A percentile compares a stretch with the other conserved stretches of the same genome.
Conservation (phyloP, 177 flowering plant genomes). For the Vitis hybrid region DNA sequence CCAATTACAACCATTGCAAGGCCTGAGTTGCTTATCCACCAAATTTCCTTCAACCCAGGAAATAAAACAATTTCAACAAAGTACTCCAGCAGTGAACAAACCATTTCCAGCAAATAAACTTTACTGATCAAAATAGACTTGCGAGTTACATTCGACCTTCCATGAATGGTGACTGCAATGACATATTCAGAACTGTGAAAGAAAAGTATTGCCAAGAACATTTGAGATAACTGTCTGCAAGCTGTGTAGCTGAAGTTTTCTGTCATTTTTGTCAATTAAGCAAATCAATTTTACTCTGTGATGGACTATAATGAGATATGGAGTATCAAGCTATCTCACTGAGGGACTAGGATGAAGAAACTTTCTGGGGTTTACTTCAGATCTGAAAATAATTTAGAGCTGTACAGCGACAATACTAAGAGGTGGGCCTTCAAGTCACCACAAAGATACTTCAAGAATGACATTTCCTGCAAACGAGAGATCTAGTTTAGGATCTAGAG, state of each 20-base stretch:
- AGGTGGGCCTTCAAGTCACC: neutral
- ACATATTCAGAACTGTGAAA: slow-evolving; percentile 79
- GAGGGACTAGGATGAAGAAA: neutral
- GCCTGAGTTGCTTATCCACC: slow-evolving; percentile 80
- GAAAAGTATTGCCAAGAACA: slow-evolving; percentile 56
- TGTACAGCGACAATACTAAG: neutral
- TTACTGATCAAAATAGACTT: slow-evolving; percentile 78
- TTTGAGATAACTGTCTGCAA: slow-evolving; percentile 61
- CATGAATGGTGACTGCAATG: slow-evolving; percentile 66
- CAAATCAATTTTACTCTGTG: neutral
- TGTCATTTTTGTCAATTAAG: slow-evolving; percentile 33
- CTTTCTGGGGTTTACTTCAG: neutral
- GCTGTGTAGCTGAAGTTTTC: slow-evolving; percentile 52
- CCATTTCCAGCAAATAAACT: slow-evolving; percentile 70
- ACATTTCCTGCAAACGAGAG: no score
- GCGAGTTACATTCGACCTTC: slow-evolving; percentile 52
- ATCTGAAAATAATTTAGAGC: slow-evolving; percentile 13
- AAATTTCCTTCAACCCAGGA: slow-evolving; percentile 66
- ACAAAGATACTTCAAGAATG: neutral
- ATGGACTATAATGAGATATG: no score
- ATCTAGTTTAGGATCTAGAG: no score
- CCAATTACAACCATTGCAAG: slow-evolving; percentile 75
- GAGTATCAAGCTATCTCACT: no score
- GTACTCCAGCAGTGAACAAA: slow-evolving; percentile 68
- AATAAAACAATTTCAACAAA: slow-evolving; percentile 49